Percentiles rank a stretch among this genome's conserved stretches.
Evolutionary conservation across 169 alveolate genomes (phyloP).

Genomic region (Plasmodium malariae): DNA sequence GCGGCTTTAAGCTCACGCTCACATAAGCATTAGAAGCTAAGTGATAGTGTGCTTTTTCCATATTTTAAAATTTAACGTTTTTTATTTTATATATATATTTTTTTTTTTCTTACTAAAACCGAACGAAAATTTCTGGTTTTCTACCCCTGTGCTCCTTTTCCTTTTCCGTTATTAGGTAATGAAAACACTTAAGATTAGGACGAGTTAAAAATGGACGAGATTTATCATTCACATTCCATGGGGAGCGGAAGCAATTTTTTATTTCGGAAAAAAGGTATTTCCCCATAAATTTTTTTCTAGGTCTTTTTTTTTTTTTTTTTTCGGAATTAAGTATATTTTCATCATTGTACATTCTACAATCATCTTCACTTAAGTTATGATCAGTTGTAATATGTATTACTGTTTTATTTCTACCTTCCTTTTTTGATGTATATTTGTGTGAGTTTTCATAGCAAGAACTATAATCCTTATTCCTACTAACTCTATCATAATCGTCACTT

Average conservation of each 20-base stretch:
- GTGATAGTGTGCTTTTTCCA: not conserved
- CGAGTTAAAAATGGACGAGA: slow-evolving; percentile 1
- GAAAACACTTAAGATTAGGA: slow-evolving; percentile 7
- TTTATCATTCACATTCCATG: not conserved
- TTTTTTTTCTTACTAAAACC: slow-evolving; percentile 4
- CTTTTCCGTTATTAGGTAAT: not conserved
- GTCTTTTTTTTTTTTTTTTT: slow-evolving; percentile 23
- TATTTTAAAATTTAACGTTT: no score
- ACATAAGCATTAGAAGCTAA: not conserved
- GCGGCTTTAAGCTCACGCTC: not conserved
- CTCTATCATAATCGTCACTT: not conserved
- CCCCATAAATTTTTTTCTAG: slow-evolving; percentile 66
- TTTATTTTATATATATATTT: no score
- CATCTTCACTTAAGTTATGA: slow-evolving; percentile 4
- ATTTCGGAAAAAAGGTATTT: slow-evolving; percentile 65
- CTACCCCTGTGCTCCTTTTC: not conserved
- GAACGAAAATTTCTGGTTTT: slow-evolving; percentile 53
- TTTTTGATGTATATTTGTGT: slow-evolving; percentile 11
- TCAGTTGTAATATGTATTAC: slow-evolving; percentile 20
- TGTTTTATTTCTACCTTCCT: slow-evolving; percentile 1
- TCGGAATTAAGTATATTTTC: not conserved
- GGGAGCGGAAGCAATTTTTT: slow-evolving; percentile 20
- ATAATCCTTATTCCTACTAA: not conserved
- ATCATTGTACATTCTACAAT: slow-evolving; percentile 7
- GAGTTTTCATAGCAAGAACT: not conserved